Conservation (phyloP, 2,329 filamentous ascomycete genomes). For the Fusarium nelsonii region DNA sequence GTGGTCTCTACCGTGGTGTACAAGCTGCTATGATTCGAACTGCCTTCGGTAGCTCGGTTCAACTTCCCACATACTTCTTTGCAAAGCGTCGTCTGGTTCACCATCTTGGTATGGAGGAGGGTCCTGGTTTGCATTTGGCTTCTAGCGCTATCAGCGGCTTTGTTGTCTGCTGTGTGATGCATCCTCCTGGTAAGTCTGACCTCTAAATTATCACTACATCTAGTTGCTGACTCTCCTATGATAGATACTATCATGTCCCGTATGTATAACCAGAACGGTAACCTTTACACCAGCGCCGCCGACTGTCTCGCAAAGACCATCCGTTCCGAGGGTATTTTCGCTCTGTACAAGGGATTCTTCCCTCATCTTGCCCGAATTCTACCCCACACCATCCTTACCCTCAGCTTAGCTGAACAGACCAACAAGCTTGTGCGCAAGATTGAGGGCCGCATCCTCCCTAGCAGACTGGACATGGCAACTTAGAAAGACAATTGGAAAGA, state of each 20-base stretch:
- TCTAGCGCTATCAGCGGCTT: slow-evolving; percentile 93
- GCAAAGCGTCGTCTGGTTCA: slow-evolving; percentile 87
- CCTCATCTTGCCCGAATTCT: slow-evolving; percentile 94
- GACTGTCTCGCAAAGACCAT: slow-evolving; percentile 94
- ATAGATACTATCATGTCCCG: slow-evolving; percentile 96
- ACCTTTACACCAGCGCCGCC: slow-evolving; percentile 92
- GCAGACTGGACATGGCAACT: slow-evolving; percentile 49
- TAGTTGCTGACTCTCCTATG: slow-evolving; percentile 6
- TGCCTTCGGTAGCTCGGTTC: slow-evolving; percentile 94
- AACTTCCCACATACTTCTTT: slow-evolving; percentile 98
- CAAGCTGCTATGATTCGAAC: slow-evolving; percentile 95
- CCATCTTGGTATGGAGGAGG: slow-evolving; percentile 91
- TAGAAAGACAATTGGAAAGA: background rate
- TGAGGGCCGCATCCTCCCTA: slow-evolving; percentile 70
- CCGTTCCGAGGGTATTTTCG: slow-evolving; percentile 88
- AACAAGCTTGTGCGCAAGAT: slow-evolving; percentile 89
- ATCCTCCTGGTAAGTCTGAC: slow-evolving; percentile 80
- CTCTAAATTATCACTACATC: background rate
- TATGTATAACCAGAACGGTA: slow-evolving; percentile 98
- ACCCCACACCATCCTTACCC: slow-evolving; percentile 93
- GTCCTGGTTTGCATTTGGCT: slow-evolving; percentile 86
- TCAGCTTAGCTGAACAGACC: slow-evolving; percentile 95
- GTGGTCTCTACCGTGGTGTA: slow-evolving; percentile 89
- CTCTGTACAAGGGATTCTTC: slow-evolving; percentile 98
- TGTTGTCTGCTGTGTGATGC: slow-evolving; percentile 97